These are phyloP conservation scores for Polyporus tsugae DNA, from an alignment of 1,284 basidiomycete genomes.

Conservation along the genomic window DNA sequence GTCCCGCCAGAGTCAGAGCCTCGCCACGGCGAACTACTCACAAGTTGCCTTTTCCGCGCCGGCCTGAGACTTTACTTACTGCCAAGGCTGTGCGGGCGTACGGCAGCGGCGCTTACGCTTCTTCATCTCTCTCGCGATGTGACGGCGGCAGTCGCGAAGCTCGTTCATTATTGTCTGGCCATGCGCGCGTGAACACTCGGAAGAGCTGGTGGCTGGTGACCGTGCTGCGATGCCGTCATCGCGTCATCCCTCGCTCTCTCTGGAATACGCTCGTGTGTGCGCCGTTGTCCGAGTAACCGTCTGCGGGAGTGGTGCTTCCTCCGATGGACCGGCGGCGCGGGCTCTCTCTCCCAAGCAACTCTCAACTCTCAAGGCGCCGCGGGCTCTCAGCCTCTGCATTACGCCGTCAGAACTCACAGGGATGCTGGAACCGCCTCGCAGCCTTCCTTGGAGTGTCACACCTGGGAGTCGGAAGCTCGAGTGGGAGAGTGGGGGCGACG, in stretches of 20 bases:
- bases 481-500: background rate
- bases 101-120: background rate
- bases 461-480: background rate
- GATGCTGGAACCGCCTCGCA: background rate
- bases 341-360: background rate
- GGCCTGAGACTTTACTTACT: too few relatives aligned
- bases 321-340: background rate
- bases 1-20: conserved; percentile 1
- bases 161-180: background rate
- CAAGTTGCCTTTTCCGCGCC: background rate
- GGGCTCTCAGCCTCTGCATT: background rate
- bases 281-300: conserved; percentile 2
- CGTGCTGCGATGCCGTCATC: background rate
- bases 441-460: background rate
- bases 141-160: background rate
- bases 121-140: background rate
- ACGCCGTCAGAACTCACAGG: background rate
- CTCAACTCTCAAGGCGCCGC: background rate
- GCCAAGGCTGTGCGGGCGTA: background rate
- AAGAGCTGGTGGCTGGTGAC: too few relatives aligned
- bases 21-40: background rate
- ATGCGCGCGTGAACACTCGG: background rate
- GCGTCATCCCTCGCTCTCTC: background rate
- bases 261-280: background rate
- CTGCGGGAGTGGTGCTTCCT: background rate